Evolutionary conservation across 202 grass and related monocot species (phyloP).

Genomic region (Bolboschoenoplectus hybrid): DNA sequence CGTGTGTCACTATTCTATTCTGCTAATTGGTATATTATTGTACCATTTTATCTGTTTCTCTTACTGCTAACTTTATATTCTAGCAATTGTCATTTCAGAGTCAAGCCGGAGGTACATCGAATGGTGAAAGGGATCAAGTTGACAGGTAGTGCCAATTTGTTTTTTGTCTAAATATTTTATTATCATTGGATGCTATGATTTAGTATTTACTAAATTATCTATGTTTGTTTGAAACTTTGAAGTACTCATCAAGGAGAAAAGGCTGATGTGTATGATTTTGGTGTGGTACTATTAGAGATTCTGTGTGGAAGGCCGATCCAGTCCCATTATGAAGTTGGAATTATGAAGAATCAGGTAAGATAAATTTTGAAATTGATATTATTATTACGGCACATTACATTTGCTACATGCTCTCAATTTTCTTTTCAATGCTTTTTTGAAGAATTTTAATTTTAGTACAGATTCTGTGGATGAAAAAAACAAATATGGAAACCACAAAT

Average conservation of each 20-base stretch:
- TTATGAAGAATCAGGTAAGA: constrained; percentile 86
- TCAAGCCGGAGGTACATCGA: constrained; percentile 40
- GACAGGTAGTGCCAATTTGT: constrained; percentile 55
- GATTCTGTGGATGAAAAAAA: not conserved
- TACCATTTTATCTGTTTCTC: not conserved
- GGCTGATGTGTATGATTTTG: constrained; percentile 81
- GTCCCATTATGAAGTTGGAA: constrained; percentile 73
- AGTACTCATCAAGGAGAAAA: constrained; percentile 67
- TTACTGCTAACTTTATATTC: constrained; percentile 1
- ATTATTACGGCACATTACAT: not conserved
- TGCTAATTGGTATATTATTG: not conserved
- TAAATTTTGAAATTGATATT: constrained; percentile 3
- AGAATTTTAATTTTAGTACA: constrained; percentile 3
- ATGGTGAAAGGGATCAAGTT: constrained; percentile 42
- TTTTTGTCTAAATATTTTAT: constrained; percentile 6
- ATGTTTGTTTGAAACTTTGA: constrained; percentile 22
- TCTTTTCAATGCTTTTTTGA: not conserved
- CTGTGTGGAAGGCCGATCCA: constrained; percentile 80
- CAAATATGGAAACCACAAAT: not conserved
- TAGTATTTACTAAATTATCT: not conserved
- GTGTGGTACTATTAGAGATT: constrained; percentile 83
- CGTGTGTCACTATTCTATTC: not conserved
- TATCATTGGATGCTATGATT: not conserved
- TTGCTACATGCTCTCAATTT: not conserved
- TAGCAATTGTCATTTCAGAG: constrained; percentile 45